Conservation (phyloP, 768 basidiomycete species). For the Rhodotorula graminis region DNA sequence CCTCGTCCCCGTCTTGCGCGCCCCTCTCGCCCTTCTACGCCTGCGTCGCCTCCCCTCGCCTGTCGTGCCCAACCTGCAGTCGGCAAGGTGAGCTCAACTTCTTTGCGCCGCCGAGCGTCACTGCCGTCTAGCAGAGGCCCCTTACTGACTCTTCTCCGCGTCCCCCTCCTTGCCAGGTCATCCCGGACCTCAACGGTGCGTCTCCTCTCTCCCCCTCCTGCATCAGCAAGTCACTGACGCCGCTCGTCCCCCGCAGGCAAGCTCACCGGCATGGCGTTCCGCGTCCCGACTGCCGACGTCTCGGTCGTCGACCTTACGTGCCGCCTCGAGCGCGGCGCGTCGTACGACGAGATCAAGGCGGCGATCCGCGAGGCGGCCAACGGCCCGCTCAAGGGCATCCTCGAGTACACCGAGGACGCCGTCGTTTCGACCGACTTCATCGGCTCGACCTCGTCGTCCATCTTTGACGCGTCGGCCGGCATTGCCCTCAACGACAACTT, state of each 20-base stretch:
- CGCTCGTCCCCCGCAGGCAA: no score
- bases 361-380: conserved; percentile 73
- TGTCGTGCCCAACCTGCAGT: neutral
- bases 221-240: no score
- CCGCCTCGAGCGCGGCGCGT: conserved; percentile 75
- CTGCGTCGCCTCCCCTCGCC: no score
- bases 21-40: no score
- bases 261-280: conserved; percentile 93
- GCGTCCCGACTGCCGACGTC: conserved; percentile 82
- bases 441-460: conserved; percentile 68
- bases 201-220: no score
- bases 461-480: conserved; percentile 90
- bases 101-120: no score
- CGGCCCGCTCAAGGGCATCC: conserved; percentile 60
- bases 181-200: conserved; percentile 74
- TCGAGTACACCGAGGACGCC: conserved; percentile 86
- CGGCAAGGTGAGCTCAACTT: conserved; percentile 35
- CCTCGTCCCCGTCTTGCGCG: no score
- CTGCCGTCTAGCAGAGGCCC: no score
- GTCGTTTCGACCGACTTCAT: conserved; percentile 93
- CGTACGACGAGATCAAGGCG: conserved; percentile 86
- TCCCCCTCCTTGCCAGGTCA: conserved; percentile 51
- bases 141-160: no score
- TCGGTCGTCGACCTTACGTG: conserved; percentile 97
- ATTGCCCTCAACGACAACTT: conserved; percentile 88